Evolutionary conservation across 352 stramenopile genomes (phyloP).

Genomic region (Phytophthora cryptogea): DNA sequence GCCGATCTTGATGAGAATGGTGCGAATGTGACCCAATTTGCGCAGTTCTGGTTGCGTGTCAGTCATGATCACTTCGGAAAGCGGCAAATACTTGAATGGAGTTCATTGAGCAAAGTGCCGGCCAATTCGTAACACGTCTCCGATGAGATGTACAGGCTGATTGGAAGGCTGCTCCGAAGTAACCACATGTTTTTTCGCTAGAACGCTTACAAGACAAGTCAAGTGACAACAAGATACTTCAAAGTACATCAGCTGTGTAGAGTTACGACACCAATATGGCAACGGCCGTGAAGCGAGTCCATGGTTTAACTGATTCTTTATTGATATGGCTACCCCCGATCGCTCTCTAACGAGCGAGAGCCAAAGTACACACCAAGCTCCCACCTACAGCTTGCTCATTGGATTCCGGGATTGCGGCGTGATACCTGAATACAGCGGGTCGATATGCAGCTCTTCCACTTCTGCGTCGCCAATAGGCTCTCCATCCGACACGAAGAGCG

Average conservation of each 20-base stretch:
- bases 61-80: slow-evolving; percentile 1
- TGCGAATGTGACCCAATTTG: slow-evolving; percentile 61
- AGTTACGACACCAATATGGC: too few species aligned
- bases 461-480: slow-evolving; percentile 47
- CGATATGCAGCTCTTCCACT: slow-evolving; percentile 56
- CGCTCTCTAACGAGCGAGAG: background rate
- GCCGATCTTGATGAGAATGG: slow-evolving; percentile 86
- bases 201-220: too few species aligned
- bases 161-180: too few species aligned
- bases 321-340: background rate
- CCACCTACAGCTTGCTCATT: slow-evolving; percentile 48
- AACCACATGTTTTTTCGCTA: too few species aligned
- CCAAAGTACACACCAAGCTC: background rate
- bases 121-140: too few species aligned
- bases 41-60: slow-evolving; percentile 16
- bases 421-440: slow-evolving; percentile 75
- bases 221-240: too few species aligned
- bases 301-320: background rate
- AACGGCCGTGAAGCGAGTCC: too few species aligned
- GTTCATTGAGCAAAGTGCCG: too few species aligned
- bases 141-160: too few species aligned
- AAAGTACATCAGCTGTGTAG: too few species aligned
- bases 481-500: slow-evolving; percentile 60
- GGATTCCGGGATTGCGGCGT: slow-evolving; percentile 26
- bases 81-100: too few species aligned